phyloP scores from a whole-genome alignment of 139 green algal species.

The Volvox reticuliferus region DNA sequence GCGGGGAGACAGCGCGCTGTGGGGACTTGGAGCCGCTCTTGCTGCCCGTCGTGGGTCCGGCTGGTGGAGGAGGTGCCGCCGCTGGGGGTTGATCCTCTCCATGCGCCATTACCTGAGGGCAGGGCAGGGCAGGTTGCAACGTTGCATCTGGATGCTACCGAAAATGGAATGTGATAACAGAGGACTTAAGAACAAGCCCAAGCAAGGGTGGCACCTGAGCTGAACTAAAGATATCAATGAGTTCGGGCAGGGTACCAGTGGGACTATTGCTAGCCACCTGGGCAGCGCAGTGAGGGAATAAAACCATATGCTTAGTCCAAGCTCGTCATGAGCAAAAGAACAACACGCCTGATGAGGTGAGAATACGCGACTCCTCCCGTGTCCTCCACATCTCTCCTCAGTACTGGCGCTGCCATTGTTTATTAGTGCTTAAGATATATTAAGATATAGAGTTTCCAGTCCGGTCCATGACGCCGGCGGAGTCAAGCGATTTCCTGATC shows the following conservation, averaged over 20 bases:
- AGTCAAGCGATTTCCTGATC: not conserved
- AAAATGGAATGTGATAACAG: not conserved
- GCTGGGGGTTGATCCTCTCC: slow-evolving; percentile 21
- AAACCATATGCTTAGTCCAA: not conserved
- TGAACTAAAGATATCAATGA: too few relatives aligned
- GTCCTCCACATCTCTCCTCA: too few relatives aligned
- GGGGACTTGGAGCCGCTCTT: not conserved
- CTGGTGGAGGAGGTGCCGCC: not conserved
- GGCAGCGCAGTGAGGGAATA: too few relatives aligned
- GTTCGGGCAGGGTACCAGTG: too few relatives aligned
- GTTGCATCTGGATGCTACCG: not conserved
- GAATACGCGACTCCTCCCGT: too few relatives aligned
- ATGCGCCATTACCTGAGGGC: slow-evolving; percentile 4
- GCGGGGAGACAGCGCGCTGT: not conserved
- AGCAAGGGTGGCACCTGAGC: not conserved
- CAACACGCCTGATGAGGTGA: not conserved
- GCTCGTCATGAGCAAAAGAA: not conserved
- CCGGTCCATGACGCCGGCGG: too few relatives aligned
- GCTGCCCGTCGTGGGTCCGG: not conserved
- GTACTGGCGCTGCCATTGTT: too few relatives aligned
- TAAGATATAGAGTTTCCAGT: too few relatives aligned
- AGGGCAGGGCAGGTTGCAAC: not conserved
- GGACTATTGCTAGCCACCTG: too few relatives aligned
- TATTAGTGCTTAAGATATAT: too few relatives aligned
- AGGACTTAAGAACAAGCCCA: not conserved